Evolutionary conservation across 768 basidiomycete genomes (phyloP).

Genomic region (Coprinopsis marcescibilis): DNA sequence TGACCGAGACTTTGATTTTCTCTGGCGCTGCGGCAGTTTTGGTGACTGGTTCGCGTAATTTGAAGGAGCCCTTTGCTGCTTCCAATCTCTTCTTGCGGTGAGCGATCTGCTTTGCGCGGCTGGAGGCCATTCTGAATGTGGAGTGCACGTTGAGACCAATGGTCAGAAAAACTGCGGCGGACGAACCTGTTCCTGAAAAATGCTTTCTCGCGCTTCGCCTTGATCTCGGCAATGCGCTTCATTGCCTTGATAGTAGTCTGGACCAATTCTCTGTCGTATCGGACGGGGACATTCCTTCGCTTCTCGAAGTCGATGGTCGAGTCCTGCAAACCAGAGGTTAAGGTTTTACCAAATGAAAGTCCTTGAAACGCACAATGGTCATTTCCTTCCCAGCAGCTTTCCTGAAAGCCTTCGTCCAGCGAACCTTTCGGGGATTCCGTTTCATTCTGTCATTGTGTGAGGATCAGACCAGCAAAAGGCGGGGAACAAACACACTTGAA

Average conservation of each 20-base stretch:
- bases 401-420: constrained; percentile 99
- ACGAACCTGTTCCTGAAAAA: constrained; percentile 91
- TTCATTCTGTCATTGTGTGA: constrained; percentile 69
- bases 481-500: constrained; percentile 69
- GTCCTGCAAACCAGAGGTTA: constrained; percentile 50
- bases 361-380: constrained; percentile 73
- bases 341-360: not conserved
- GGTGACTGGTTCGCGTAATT: constrained; percentile 60
- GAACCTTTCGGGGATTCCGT: constrained; percentile 96
- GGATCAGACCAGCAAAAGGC: constrained; percentile 6
- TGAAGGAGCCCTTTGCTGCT: constrained; percentile 51
- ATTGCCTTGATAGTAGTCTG: constrained; percentile 94
- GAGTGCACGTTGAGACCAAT: constrained; percentile 6
- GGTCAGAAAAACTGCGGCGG: not conserved
- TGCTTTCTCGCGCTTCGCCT: constrained; percentile 79
- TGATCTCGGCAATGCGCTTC: constrained; percentile 92
- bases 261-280: constrained; percentile 92
- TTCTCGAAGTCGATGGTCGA: constrained; percentile 99
- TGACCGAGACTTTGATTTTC: constrained; percentile 70
- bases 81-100: constrained; percentile 65
- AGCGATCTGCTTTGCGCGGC: constrained; percentile 69
- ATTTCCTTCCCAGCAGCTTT: constrained; percentile 99
- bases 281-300: constrained; percentile 92
- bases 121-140: constrained; percentile 69
- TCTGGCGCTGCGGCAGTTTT: constrained; percentile 43